A percentile compares a stretch with the other conserved stretches of the same genome.
Evolutionary conservation across 2,329 filamentous ascomycete genomes (phyloP).

Genomic region (Lachnellula subtilissima): DNA sequence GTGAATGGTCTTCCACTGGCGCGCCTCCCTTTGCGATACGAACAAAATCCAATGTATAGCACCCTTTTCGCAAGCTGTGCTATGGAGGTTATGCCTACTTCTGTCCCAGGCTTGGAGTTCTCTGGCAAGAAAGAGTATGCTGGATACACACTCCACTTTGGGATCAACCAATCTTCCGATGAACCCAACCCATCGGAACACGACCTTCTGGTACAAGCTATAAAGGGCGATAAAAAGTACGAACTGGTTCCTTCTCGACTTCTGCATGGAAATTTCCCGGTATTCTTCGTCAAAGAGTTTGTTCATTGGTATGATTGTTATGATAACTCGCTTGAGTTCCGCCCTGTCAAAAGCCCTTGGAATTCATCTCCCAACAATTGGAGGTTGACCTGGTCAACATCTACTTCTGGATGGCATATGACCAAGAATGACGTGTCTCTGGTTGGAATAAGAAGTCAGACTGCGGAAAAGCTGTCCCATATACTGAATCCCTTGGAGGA

Average conservation of each 20-base stretch:
- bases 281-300: conserved; percentile 7
- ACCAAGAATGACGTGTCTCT: conserved; percentile 2
- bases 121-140: conserved; percentile 6
- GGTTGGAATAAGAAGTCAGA: conserved; percentile 4
- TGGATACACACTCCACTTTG: conserved; percentile 10
- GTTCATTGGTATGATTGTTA: conserved; percentile 11
- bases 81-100: conserved; percentile 4
- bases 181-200: too few species aligned
- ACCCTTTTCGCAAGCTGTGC: conserved; percentile 38
- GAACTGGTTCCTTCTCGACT: conserved; percentile 9
- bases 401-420: neutral
- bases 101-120: conserved; percentile 10
- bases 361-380: conserved; percentile 2
- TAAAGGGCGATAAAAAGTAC: conserved; percentile 1
- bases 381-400: neutral
- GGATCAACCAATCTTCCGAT: neutral
- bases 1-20: conserved; percentile 45
- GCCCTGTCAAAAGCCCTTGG: conserved; percentile 6
- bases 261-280: conserved; percentile 6
- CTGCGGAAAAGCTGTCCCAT: conserved; percentile 1
- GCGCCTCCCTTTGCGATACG: conserved; percentile 42
- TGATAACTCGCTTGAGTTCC: conserved; percentile 1
- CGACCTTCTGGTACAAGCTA: conserved; percentile 2
- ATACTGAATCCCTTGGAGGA: conserved; percentile 1
- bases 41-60: conserved; percentile 36